These are phyloP conservation scores for Populus ilicifolia DNA, from an alignment of 345 rosid genomes.

Conservation along the genomic window DNA sequence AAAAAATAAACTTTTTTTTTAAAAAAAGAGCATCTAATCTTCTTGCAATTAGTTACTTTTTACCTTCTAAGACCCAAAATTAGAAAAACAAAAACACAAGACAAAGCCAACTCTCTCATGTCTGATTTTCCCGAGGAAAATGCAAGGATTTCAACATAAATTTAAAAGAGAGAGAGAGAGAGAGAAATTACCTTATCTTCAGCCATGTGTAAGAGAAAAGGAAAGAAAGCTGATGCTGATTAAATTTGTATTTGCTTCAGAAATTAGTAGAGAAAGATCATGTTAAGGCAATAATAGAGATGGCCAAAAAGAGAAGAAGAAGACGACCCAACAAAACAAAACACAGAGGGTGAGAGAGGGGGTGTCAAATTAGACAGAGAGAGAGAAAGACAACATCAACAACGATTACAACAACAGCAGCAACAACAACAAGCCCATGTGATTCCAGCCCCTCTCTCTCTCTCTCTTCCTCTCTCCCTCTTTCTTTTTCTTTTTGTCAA, in stretches of 20 bases:
- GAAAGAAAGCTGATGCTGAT: not conserved
- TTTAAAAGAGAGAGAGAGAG: not conserved
- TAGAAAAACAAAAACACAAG: not conserved
- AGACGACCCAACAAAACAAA: not conserved
- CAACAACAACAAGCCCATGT: conserved; percentile 23
- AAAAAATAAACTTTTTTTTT: not conserved
- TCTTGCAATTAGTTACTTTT: too few species aligned
- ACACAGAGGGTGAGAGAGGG: not conserved
- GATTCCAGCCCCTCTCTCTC: conserved; percentile 16
- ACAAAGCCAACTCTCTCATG: not conserved
- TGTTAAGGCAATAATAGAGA: not conserved
- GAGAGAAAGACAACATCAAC: conserved; percentile 4
- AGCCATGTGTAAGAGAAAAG: conserved; percentile 46
- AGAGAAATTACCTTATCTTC: conserved; percentile 59
- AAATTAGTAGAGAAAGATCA: not conserved
- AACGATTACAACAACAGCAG: conserved; percentile 11
- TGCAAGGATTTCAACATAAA: not conserved
- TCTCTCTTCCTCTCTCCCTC: conserved; percentile 23
- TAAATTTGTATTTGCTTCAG: not conserved
- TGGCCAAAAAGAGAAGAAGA: not conserved
- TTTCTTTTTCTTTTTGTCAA: conserved; percentile 5
- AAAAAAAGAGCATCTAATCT: not conserved
- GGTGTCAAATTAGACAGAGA: not conserved
- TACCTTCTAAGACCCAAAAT: not conserved
- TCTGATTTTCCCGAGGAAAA: not conserved